Percentiles rank a stretch among this genome's conserved stretches.
Evolutionary conservation across 1,284 basidiomycete genomes (phyloP).

Genomic region (Heterobasidion irregulare): DNA sequence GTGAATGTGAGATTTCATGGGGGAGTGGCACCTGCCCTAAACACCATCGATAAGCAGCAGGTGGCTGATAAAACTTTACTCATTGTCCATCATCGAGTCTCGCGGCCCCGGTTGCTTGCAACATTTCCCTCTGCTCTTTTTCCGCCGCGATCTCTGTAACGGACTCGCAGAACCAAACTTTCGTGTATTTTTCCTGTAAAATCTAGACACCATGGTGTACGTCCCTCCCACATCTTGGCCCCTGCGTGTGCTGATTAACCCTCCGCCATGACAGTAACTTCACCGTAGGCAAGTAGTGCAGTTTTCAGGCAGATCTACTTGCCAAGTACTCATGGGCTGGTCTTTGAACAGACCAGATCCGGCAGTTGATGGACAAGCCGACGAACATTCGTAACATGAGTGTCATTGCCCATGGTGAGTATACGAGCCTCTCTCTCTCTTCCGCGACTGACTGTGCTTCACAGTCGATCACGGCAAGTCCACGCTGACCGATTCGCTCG

Average conservation of each 20-base stretch:
- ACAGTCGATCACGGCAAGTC: slow-evolving; percentile 99
- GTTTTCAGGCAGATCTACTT: neutral
- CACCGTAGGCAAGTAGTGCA: slow-evolving; percentile 62
- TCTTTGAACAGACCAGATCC: slow-evolving; percentile 67
- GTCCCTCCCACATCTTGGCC: slow-evolving; percentile 23
- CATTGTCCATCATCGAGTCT: slow-evolving; percentile 1
- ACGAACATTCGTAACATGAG: slow-evolving; percentile 99
- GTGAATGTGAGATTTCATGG: neutral
- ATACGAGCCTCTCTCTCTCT: slow-evolving; percentile 3
- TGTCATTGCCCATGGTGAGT: slow-evolving; percentile 89
- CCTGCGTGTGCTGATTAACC: slow-evolving; percentile 24
- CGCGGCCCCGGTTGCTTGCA: slow-evolving; percentile 2
- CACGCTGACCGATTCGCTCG: slow-evolving; percentile 97
- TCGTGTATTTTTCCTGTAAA: slow-evolving; percentile 28
- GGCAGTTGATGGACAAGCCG: slow-evolving; percentile 82
- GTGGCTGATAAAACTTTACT: slow-evolving; percentile 7
- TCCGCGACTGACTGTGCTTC: neutral
- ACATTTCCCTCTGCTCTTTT: neutral
- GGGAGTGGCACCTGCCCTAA: slow-evolving; percentile 3
- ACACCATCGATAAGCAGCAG: slow-evolving; percentile 5
- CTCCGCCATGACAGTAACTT: slow-evolving; percentile 58
- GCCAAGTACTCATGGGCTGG: neutral
- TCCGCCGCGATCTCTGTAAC: neutral
- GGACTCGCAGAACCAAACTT: slow-evolving; percentile 11
- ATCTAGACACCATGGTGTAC: slow-evolving; percentile 67